phyloP scores from a whole-genome alignment of 257 asterid genomes.

The Solanum raphanifolium region DNA sequence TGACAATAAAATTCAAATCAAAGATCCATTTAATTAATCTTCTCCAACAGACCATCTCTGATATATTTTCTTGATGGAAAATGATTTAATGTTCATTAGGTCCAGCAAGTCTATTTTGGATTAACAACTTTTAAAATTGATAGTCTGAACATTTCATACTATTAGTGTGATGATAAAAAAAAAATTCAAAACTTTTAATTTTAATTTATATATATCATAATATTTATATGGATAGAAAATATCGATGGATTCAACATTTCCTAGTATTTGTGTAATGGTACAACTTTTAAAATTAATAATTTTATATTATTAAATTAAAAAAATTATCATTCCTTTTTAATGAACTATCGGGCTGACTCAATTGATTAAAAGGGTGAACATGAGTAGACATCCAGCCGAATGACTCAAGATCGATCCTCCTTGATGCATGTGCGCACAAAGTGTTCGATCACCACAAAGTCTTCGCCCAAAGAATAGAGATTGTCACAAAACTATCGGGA shows the following conservation, averaged over 20 bases:
- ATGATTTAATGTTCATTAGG: background rate
- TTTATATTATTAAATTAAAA: too few relatives aligned
- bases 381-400: too few relatives aligned
- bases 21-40: background rate
- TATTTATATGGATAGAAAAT: background rate
- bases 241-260: background rate
- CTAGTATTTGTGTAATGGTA: background rate
- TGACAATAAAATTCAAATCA: background rate
- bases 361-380: too few relatives aligned
- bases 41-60: background rate
- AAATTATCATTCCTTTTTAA: too few relatives aligned
- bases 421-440: background rate
- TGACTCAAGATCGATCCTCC: too few relatives aligned
- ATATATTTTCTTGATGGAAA: too few relatives aligned
- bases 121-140: too few relatives aligned
- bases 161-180: background rate
- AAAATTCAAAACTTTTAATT: background rate
- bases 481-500: too few relatives aligned
- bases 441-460: background rate
- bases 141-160: too few relatives aligned
- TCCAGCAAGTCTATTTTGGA: background rate
- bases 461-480: too few relatives aligned
- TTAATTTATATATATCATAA: too few relatives aligned
- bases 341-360: background rate
- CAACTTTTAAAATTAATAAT: background rate